Evolutionary conservation across 768 basidiomycete genomes (phyloP).

Genomic region (Termitomyces bulborhizus): DNA sequence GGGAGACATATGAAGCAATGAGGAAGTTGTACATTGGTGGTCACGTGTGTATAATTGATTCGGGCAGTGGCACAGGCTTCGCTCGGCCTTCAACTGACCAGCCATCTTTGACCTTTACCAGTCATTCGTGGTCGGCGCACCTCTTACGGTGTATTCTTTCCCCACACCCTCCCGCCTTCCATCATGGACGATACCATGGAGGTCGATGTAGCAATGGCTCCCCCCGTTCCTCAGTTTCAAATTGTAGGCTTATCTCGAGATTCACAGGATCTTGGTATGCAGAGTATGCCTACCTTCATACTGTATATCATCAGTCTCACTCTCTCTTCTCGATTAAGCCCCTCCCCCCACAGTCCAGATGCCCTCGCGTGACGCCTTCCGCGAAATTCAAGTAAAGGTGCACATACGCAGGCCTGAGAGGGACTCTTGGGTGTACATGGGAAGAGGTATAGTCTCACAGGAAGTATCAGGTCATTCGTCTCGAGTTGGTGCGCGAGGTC

Average conservation of each 20-base stretch:
- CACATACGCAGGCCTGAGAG: conserved; percentile 75
- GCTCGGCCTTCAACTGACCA: neutral
- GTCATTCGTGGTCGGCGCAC: neutral
- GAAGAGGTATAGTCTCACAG: conserved; percentile 70
- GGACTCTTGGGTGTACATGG: conserved; percentile 79
- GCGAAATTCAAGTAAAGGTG: conserved; percentile 79
- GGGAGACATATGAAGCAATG: no score
- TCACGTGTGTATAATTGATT: conserved; percentile 16
- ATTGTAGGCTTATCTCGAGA: conserved; percentile 12
- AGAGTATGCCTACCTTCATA: conserved; percentile 9
- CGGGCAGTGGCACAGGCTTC: neutral
- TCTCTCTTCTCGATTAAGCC: conserved; percentile 4
- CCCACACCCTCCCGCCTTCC: neutral
- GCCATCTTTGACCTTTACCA: neutral
- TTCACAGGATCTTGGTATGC: conserved; percentile 13
- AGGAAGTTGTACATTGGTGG: neutral
- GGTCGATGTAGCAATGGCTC: conserved; percentile 28
- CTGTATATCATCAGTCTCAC: neutral
- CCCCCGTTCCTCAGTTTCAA: conserved; percentile 12
- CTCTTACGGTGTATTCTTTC: neutral
- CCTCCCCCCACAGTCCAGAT: conserved; percentile 16
- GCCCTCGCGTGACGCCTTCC: conserved; percentile 50
- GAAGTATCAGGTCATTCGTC: conserved; percentile 72
- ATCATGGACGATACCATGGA: conserved; percentile 41
- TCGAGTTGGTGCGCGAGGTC: conserved; percentile 59